Percentiles rank a stretch among this genome's conserved stretches.
phyloP scores from a whole-genome alignment of 2,329 filamentous ascomycete species.

The Xylariaceae sp. region DNA sequence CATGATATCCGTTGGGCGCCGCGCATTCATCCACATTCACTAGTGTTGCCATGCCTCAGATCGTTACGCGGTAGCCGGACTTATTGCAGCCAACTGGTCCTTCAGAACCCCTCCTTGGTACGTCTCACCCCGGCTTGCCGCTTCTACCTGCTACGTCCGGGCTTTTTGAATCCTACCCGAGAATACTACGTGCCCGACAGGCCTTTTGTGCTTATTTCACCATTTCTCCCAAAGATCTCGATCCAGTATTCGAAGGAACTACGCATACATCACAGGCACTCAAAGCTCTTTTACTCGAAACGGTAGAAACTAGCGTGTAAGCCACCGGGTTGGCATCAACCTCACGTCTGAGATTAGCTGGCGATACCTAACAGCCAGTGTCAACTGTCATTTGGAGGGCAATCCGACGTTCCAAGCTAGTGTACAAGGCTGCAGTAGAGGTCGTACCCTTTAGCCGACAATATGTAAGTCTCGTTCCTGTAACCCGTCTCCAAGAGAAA shows the following conservation, averaged over 20 bases:
- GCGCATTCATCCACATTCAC: conserved; percentile 7
- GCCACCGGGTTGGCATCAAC: conserved; percentile 8
- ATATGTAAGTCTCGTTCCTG: conserved; percentile 31
- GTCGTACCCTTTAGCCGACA: conserved; percentile 15
- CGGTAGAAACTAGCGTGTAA: conserved; percentile 22
- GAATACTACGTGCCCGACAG: not conserved
- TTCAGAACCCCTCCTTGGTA: conserved; percentile 18
- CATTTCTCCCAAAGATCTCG: not conserved
- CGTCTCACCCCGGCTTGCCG: not conserved
- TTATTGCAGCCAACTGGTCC: conserved; percentile 4
- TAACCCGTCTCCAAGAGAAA: not conserved
- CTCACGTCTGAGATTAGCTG: conserved; percentile 17
- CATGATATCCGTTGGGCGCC: conserved; percentile 11
- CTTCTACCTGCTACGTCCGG: not conserved
- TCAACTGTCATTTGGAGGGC: not conserved
- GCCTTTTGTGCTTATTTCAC: not conserved
- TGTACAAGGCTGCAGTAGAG: conserved; percentile 6
- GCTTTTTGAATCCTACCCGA: not conserved
- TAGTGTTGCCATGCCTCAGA: conserved; percentile 13
- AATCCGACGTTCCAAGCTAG: not conserved
- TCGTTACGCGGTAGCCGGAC: conserved; percentile 12
- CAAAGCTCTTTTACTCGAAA: conserved; percentile 4
- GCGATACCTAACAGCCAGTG: conserved; percentile 13
- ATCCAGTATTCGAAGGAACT: conserved; percentile 9
- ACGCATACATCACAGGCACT: conserved; percentile 15